A percentile compares a stretch with the other conserved stretches of the same genome.
Conservation (phyloP, 306 rosid genomes). For the Cucurbita maxima region DNA sequence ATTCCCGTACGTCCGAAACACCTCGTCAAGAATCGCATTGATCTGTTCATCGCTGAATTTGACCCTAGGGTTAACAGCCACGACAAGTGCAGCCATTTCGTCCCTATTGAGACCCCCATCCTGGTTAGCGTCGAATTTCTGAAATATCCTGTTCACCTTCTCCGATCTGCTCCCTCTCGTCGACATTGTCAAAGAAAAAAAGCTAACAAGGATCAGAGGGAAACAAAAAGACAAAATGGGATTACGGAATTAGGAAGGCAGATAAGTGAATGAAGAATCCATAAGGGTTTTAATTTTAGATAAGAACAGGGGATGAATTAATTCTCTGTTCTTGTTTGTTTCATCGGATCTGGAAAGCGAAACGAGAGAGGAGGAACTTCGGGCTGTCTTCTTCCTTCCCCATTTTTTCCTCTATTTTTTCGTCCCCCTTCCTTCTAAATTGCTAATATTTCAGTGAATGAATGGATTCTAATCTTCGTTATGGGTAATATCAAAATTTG, state of each 20-base stretch:
- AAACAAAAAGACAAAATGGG: background rate
- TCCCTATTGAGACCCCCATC: constrained; percentile 85
- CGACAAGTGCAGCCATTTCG: constrained; percentile 93
- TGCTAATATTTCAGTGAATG: background rate
- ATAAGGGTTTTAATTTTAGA: background rate
- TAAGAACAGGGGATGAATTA: background rate
- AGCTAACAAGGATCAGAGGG: background rate
- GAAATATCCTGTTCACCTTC: constrained; percentile 82
- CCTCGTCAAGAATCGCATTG: constrained; percentile 94
- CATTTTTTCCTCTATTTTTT: background rate
- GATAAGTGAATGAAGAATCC: background rate
- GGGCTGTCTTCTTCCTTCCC: background rate
- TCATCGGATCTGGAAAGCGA: constrained; percentile 8
- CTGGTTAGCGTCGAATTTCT: constrained; percentile 63
- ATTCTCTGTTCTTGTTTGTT: background rate
- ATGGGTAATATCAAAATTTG: too few relatives aligned
- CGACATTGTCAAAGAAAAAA: constrained; percentile 35
- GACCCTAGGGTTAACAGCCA: constrained; percentile 96
- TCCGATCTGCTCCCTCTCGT: constrained; percentile 97
- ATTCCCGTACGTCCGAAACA: constrained; percentile 72
- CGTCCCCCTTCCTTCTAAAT: background rate
- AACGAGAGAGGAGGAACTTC: background rate
- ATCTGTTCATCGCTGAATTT: constrained; percentile 96
- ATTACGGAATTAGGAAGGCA: background rate
- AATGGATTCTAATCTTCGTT: background rate